Evolutionary conservation across 2,329 filamentous ascomycete species (phyloP).

Genomic region (Parasarocladium wereldwijsianum): DNA sequence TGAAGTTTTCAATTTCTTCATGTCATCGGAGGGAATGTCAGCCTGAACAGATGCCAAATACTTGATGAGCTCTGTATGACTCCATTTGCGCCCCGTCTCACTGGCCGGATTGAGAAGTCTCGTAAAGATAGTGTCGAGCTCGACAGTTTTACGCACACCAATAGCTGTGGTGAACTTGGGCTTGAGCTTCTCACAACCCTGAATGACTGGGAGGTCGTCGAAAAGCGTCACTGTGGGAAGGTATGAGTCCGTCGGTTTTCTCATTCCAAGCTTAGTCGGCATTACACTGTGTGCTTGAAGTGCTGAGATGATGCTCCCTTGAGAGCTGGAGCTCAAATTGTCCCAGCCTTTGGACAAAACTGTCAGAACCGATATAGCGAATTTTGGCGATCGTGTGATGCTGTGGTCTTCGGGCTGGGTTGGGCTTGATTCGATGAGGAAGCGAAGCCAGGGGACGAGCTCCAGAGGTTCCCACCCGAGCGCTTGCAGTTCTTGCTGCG

Average conservation of each 20-base stretch:
- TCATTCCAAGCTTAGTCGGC: constrained; percentile 86
- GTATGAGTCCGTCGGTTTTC: constrained; percentile 70
- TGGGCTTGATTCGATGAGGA: constrained; percentile 55
- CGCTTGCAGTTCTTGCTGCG: constrained; percentile 53
- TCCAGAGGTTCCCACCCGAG: constrained; percentile 80
- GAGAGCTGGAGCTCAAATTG: constrained; percentile 50
- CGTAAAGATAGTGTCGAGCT: constrained; percentile 85
- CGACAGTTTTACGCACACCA: constrained; percentile 88
- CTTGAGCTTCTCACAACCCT: constrained; percentile 64
- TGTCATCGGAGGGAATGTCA: constrained; percentile 74
- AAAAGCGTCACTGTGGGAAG: constrained; percentile 91
- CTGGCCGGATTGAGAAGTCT: constrained; percentile 54
- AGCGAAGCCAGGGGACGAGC: constrained; percentile 72
- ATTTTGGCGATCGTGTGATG: constrained; percentile 55
- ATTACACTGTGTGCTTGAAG: constrained; percentile 60
- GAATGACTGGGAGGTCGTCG: constrained; percentile 76
- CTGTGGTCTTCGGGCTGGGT: constrained; percentile 48
- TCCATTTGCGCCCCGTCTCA: constrained; percentile 55
- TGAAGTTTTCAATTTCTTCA: constrained; percentile 62
- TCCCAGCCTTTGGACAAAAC: constrained; percentile 89
- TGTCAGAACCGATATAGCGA: constrained; percentile 62
- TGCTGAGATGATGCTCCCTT: constrained; percentile 46
- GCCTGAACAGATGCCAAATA: constrained; percentile 81
- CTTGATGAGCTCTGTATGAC: constrained; percentile 85
- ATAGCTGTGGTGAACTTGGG: constrained; percentile 76